phyloP scores from a whole-genome alignment of 148 eudicot species.

The Diospyros lotus region DNA sequence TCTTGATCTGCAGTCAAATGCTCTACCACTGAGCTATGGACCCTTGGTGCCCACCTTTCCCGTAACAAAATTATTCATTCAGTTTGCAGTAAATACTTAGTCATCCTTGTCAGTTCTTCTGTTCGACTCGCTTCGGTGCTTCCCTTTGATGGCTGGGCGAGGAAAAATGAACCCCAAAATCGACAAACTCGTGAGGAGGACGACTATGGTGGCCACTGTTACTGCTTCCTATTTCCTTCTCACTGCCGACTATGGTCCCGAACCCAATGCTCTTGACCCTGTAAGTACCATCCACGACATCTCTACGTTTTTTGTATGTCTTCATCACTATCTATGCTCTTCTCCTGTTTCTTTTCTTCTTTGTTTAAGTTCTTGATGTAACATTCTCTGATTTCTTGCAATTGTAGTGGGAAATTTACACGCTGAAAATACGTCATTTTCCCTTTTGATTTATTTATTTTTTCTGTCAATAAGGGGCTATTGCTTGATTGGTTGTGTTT shows the following conservation, averaged over 20 bases:
- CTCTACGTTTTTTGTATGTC: neutral
- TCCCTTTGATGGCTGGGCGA: neutral
- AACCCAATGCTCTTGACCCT: conserved; percentile 68
- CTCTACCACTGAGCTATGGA: too few species aligned
- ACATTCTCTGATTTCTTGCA: neutral
- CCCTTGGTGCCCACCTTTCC: too few species aligned
- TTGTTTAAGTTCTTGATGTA: too few species aligned
- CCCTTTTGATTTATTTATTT: too few species aligned
- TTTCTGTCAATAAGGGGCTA: too few species aligned
- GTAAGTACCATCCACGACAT: conserved; percentile 22
- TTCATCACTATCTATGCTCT: neutral
- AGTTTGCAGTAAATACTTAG: too few species aligned
- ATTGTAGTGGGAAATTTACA: neutral
- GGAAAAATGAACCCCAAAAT: conserved; percentile 45
- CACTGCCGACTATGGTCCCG: conserved; percentile 68
- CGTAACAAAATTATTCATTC: too few species aligned
- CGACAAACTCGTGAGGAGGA: conserved; percentile 64
- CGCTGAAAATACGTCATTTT: too few species aligned
- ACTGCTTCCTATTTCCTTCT: conserved; percentile 63
- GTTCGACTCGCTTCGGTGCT: too few species aligned
- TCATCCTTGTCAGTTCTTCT: too few species aligned
- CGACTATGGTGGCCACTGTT: conserved; percentile 59
- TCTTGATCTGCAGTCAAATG: too few species aligned
- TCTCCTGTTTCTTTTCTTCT: too few species aligned
- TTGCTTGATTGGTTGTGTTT: neutral